Conservation (phyloP, 495 filamentous ascomycete genomes). For the Penicillium steckii region DNA sequence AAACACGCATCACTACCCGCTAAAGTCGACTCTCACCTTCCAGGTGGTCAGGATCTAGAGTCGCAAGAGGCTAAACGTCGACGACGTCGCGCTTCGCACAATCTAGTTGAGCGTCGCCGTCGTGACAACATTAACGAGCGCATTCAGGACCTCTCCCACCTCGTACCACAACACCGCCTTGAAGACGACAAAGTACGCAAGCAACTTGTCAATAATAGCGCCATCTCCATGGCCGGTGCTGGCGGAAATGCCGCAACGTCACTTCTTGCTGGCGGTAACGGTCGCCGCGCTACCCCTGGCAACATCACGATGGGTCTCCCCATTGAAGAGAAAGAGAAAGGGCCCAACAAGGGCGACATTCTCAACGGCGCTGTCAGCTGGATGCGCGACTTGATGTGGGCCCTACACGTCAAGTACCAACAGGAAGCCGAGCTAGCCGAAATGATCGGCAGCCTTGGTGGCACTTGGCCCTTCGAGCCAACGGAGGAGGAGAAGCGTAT, state of each 20-base stretch:
- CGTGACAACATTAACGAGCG: conserved; percentile 98
- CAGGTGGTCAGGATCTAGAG: conserved; percentile 54
- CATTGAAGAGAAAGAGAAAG: conserved; percentile 96
- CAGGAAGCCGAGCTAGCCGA: conserved; percentile 84
- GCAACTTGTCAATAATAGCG: conserved; percentile 84
- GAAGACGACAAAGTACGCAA: conserved; percentile 98
- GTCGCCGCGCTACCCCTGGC: conserved; percentile 76
- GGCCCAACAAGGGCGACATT: conserved; percentile 98
- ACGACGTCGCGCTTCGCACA: conserved; percentile 89
- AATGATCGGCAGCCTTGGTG: conserved; percentile 66
- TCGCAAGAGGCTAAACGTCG: conserved; percentile 91
- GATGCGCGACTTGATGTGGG: conserved; percentile 98
- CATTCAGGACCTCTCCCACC: conserved; percentile 91
- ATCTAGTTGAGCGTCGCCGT: conserved; percentile 89
- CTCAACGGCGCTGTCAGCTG: conserved; percentile 95
- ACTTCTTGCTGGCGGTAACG: conserved; percentile 78
- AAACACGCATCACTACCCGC: conserved; percentile 69
- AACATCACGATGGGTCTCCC: conserved; percentile 89
- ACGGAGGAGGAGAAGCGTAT: conserved; percentile 94
- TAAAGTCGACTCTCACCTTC: conserved; percentile 60
- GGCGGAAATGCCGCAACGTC: conserved; percentile 78
- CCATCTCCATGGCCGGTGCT: conserved; percentile 75
- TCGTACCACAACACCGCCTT: conserved; percentile 88
- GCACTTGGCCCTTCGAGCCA: conserved; percentile 73
- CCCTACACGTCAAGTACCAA: conserved; percentile 79